Evolutionary conservation across 441 rosid species (phyloP), one percentile per base, ranked within the genome.

Genomic region (Viola pubescens): DNA sequence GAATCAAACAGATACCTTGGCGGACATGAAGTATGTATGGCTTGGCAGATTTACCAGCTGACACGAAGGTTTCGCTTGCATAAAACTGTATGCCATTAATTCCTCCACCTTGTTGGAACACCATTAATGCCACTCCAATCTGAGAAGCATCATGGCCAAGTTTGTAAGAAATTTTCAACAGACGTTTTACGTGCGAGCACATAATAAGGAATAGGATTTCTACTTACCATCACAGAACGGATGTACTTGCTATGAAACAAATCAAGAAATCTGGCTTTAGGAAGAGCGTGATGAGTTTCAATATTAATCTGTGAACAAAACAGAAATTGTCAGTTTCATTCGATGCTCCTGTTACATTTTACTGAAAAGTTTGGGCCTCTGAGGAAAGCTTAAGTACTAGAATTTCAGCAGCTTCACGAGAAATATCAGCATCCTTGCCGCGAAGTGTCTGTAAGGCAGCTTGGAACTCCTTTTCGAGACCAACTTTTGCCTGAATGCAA

Each of bases 101-200:
- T 44, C 98, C 98, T 53, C 70, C 82, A 58, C 81, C 82, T 64
- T 91, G 98, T 73, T 91, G 98, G 75, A 79, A 84, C 38, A 81
- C 76, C 98, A 91, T 89, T 49, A 91, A 66, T 42, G 87, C 86
- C 51, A 91, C 89, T 45, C 94, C 96, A 55, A 89, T 89, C 98
- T 89, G 69, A 46, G 34, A 26, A 26, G 66, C 38, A 58, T 37
- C 69, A 59, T 47, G 61, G 42, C n/a, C 48, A 37, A 51, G 50
- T 68, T 64, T 41, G 48, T 37, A 67, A 37, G 8, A 46, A 4
- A 58, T 49, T 39, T 45, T 58, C 47, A 46, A 54, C 48, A 52
- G 47, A 3, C 1, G 16, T 16, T 12, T 9, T 12, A 47, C 53
- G 45, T 11, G 47, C 26, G 34, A 26, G 34, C 34, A 26, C 34